Evolutionary conservation across 176 grass and related monocot species (phyloP), one percentile per base, ranked within the genome.

Genomic region (Aegilops speltoides): DNA sequence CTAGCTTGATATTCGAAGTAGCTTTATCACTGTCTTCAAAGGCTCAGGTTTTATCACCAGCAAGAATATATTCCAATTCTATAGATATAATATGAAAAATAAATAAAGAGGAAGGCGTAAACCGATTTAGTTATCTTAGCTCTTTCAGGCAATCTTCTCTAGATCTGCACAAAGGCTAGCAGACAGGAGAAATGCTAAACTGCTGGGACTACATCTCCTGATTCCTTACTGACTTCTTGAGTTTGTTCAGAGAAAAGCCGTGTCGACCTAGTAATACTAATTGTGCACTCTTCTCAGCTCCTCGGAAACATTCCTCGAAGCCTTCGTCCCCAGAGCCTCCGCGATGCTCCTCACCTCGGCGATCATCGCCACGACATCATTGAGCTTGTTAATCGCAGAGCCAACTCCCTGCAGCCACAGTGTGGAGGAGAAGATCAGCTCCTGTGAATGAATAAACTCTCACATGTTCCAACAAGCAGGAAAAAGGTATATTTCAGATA

Each of bases 321-420:
- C 4, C 48, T 12, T 70, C 13, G 8, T 52, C 13, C 91, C 89
- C 80, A 97, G 84, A 22, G 95, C 79, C 73, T 91, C 85, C 0
- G 91, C 59, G 10, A 97, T 91, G 69, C 93, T 95, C 64, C 80
- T 97, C 60, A 97, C 95, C 85, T 93, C 95, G 2, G 93, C 95
- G 6, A 95, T 91, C 93, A 97, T 97, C 0, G 93, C 93, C 31
- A 97, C 89, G 14, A 95, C 72, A 8, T 95, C 79, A 6, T 97
- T 95, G 79, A 97, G 85, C 50, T 90, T 95, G 81, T 97, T 95
- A 45, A 97, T 81, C 5, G 80, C 89, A 68, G 95, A 97, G 40
- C 95, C 93, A 52, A 97, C 83, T 66, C 93, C 95, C 93, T 97
- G 71, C 86, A 91, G 26, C 66, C 64, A 45, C 34, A 77, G 25